phyloP scores from a whole-genome alignment of 306 rosid genomes.

The Lathyrus sativus region DNA sequence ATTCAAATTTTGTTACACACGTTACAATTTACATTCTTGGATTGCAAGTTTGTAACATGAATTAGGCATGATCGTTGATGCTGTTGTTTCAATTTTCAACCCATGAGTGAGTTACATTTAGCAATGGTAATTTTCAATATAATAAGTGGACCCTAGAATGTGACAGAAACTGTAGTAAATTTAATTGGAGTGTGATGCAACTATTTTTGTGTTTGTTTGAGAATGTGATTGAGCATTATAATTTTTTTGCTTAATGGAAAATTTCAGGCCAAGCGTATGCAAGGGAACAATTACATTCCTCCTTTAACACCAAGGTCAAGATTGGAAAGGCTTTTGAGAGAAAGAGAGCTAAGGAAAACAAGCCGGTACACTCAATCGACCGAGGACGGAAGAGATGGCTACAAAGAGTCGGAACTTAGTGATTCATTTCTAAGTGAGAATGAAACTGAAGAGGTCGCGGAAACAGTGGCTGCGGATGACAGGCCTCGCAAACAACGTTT shows the following conservation, averaged over 20 bases:
- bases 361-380: slow-evolving; percentile 40
- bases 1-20: slow-evolving; percentile 17
- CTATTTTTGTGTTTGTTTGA: slow-evolving; percentile 26
- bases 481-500: slow-evolving; percentile 68
- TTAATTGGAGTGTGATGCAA: slow-evolving; percentile 19
- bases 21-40: slow-evolving; percentile 2
- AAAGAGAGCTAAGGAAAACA: slow-evolving; percentile 82
- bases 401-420: slow-evolving; percentile 49
- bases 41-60: background rate
- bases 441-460: slow-evolving; percentile 57
- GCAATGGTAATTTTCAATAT: background rate
- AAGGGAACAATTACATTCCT: slow-evolving; percentile 64
- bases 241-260: slow-evolving; percentile 7
- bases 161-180: slow-evolving; percentile 17
- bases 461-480: slow-evolving; percentile 51
- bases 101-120: slow-evolving; percentile 11
- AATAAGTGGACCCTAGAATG: slow-evolving; percentile 22
- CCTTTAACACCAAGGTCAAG: slow-evolving; percentile 78
- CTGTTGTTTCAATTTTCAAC: slow-evolving; percentile 23
- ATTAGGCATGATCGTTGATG: slow-evolving; percentile 8
- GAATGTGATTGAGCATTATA: slow-evolving; percentile 9
- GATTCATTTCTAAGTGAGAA: slow-evolving; percentile 43
- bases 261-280: slow-evolving; percentile 59
- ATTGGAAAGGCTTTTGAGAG: slow-evolving; percentile 91
- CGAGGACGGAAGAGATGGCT: slow-evolving; percentile 59